Evolutionary conservation across 108 stramenopile genomes (phyloP).

Genomic region (Nitzschia sp.): DNA sequence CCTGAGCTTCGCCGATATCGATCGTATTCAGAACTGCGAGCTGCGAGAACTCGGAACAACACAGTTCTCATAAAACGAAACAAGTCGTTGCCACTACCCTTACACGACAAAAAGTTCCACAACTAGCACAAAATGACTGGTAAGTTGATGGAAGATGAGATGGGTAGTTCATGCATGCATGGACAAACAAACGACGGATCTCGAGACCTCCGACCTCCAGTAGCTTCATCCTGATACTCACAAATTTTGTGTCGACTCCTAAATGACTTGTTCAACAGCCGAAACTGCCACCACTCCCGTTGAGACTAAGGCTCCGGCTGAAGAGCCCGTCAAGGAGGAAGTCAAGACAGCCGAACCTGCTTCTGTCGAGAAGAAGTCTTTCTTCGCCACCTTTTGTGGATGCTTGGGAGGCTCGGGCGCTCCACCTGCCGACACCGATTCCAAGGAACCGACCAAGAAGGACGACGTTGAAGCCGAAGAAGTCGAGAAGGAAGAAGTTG

Average conservation of each 20-base stretch:
- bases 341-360: background rate
- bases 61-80: background rate
- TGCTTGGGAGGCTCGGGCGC: conserved; percentile 16
- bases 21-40: no score
- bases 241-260: no score
- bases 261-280: background rate
- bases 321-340: conserved; percentile 7
- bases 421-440: conserved; percentile 9
- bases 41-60: no score
- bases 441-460: background rate
- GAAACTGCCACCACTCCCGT: conserved; percentile 1
- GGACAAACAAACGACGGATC: no score
- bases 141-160: no score
- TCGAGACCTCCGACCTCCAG: no score
- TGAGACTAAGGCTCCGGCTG: background rate
- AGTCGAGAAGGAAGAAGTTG: conserved; percentile 14
- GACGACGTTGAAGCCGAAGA: background rate
- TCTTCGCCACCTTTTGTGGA: conserved; percentile 21
- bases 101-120: no score
- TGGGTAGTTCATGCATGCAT: no score
- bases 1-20: background rate
- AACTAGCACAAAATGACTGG: no score
- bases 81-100: no score
- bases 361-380: conserved; percentile 4
- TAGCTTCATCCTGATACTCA: no score